Base-by-base conservation (phyloP, 257 asterid species). In the Lithospermum erythrorhizon region DNA sequence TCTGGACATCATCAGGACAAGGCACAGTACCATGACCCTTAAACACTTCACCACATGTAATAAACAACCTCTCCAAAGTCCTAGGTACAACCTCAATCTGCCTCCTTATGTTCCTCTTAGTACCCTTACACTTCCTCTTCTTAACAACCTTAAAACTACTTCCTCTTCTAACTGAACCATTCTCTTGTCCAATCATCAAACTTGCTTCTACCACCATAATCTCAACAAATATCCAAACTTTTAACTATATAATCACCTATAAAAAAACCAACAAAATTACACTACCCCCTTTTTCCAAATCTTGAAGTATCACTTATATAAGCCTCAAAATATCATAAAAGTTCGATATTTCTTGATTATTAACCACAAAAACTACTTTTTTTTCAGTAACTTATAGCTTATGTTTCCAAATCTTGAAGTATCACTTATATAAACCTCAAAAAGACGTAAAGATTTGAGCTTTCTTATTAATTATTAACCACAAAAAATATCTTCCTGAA, bases 21-120 rank as follows among this genome's bases (percentile, higher is more conserved):
- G 94, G 96, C 30, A 85, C 83, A 51, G 71, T 63, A 0, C 82
- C 83, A 13, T 78, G 81, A 29, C 88, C 95, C 70, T 72, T 80
- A 21, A 89, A 89, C 49, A 70, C 83, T 1, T 72, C 65, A 10
- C 18, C 73, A 63, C 95, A 89, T 8, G 71, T 61, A 51, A 73
- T 68, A 32, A 76, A 89, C 19, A 86, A 59, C 65, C 66, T 78
- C 76, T 82, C 88, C 61, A 89, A 72, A 55, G 75, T 57, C 13
- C 27, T 37, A 35, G 59, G 70, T 51, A 63, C 55, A 25, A 20
- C 68, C 63, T 6, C 73, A 16, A 35, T 10, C 15, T 73, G 72
- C 55, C 69, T 77, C 69, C 53, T 66, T 22, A 68, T 64, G 60
- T 65, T 76, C 57, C 67, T 59, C 57, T 57, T 41, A 41, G 14